phyloP scores from a whole-genome alignment of 768 basidiomycete species.

The Kwoniella sp. region DNA sequence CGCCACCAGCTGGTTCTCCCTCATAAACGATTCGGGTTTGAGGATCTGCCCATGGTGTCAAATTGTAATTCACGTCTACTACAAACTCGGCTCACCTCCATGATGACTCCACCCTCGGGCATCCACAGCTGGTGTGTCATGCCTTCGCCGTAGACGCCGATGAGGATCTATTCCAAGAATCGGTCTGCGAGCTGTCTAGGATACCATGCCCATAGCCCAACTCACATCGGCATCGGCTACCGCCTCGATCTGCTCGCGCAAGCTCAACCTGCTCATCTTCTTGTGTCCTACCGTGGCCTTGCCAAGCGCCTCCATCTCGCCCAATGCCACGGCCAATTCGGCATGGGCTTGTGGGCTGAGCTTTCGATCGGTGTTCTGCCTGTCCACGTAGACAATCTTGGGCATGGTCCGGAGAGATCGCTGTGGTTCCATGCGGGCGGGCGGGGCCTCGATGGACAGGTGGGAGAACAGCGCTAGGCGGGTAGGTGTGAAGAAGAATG shows the following conservation, averaged over 20 bases:
- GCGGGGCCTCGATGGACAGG: not conserved
- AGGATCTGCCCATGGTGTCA: too few relatives aligned
- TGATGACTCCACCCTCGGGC: conserved; percentile 16
- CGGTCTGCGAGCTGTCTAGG: not conserved
- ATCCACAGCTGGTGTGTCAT: conserved; percentile 31
- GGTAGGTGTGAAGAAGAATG: conserved; percentile 11
- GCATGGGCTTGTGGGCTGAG: conserved; percentile 55
- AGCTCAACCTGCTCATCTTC: conserved; percentile 25
- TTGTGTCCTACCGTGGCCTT: conserved; percentile 7
- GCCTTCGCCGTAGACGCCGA: conserved; percentile 39
- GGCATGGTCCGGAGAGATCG: conserved; percentile 1
- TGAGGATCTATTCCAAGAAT: conserved; percentile 10
- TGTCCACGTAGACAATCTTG: conserved; percentile 65
- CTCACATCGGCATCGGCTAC: conserved; percentile 27
- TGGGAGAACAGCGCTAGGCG: conserved; percentile 2
- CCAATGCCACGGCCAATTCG: conserved; percentile 53
- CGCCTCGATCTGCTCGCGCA: conserved; percentile 27
- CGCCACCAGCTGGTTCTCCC: conserved; percentile 24
- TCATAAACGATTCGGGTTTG: conserved; percentile 12
- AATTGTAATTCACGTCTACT: not conserved
- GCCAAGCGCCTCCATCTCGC: conserved; percentile 59
- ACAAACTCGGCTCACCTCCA: conserved; percentile 18
- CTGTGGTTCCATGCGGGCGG: conserved; percentile 1
- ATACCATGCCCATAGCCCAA: not conserved
- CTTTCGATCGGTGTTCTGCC: conserved; percentile 59